Conservation (phyloP, 2,329 filamentous ascomycete species). For the Sphaerulina vaccinii region DNA sequence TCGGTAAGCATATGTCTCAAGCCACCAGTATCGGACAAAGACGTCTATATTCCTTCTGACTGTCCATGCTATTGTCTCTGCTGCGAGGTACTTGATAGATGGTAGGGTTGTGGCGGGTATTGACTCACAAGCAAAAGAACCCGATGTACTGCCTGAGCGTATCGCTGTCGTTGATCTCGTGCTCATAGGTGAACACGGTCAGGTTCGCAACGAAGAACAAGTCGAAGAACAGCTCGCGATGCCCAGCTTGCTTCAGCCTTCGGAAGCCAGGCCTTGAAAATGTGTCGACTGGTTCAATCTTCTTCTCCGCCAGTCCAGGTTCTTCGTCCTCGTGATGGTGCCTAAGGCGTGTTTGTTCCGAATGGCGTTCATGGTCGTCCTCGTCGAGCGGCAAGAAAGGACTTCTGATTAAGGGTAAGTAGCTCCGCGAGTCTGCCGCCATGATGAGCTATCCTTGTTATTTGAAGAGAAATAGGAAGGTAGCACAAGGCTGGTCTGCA, state of each 20-base stretch:
- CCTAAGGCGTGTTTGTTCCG: no score
- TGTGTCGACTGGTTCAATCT: slow-evolving; percentile 6
- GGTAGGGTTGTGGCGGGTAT: no score
- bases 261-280: slow-evolving; percentile 38
- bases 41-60: no score
- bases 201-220: slow-evolving; percentile 64
- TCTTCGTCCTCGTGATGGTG: slow-evolving; percentile 3
- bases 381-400: slow-evolving; percentile 10
- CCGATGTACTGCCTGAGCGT: slow-evolving; percentile 48
- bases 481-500: neutral
- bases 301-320: neutral
- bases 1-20: no score
- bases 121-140: slow-evolving; percentile 56
- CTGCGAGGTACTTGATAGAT: no score
- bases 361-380: neutral
- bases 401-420: slow-evolving; percentile 11
- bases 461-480: neutral
- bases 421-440: slow-evolving; percentile 9
- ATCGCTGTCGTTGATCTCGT: slow-evolving; percentile 55
- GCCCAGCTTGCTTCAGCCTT: slow-evolving; percentile 50
- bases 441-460: neutral
- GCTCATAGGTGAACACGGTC: slow-evolving; percentile 59
- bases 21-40: no score
- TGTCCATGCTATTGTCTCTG: no score
- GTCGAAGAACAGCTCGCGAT: slow-evolving; percentile 59